Percentiles rank a stretch among this genome's conserved stretches.
Evolutionary conservation across 2,329 filamentous ascomycete species (phyloP).

Genomic region (Alternaria hordeiaustralica): DNA sequence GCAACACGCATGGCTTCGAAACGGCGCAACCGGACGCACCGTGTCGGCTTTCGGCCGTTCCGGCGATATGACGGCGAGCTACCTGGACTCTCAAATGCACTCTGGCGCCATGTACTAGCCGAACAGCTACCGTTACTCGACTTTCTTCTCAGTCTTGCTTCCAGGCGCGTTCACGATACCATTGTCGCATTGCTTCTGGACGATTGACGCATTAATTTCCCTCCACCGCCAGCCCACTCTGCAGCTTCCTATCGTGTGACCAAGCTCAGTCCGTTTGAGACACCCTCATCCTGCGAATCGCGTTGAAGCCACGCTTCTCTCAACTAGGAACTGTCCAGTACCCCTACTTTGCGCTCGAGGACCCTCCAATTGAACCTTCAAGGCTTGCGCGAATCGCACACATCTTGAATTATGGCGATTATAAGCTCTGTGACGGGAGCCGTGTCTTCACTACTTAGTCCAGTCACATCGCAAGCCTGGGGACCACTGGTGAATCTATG

Average conservation of each 20-base stretch:
- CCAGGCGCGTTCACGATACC: slow-evolving; percentile 5
- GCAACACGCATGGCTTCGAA: slow-evolving; percentile 30
- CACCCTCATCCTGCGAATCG: background rate
- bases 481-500: slow-evolving; percentile 56
- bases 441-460: slow-evolving; percentile 50
- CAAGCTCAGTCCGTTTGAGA: background rate
- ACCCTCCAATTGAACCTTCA: background rate
- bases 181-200: slow-evolving; percentile 2
- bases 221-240: background rate
- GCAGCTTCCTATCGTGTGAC: background rate
- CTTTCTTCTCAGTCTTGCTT: slow-evolving; percentile 8
- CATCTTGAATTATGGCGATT: slow-evolving; percentile 40
- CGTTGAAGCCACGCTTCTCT: background rate
- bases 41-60: slow-evolving; percentile 22
- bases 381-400: background rate
- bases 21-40: slow-evolving; percentile 28
- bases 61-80: slow-evolving; percentile 4
- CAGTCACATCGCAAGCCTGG: slow-evolving; percentile 56
- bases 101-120: slow-evolving; percentile 2
- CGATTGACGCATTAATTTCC: background rate
- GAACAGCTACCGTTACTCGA: slow-evolving; percentile 2
- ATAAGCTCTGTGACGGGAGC: slow-evolving; percentile 46
- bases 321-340: background rate
- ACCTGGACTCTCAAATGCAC: slow-evolving; percentile 10
- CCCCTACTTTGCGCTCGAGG: background rate